Evolutionary conservation across 495 filamentous ascomycete species (phyloP).

Genomic region (Hypoxylon crocopeplum): DNA sequence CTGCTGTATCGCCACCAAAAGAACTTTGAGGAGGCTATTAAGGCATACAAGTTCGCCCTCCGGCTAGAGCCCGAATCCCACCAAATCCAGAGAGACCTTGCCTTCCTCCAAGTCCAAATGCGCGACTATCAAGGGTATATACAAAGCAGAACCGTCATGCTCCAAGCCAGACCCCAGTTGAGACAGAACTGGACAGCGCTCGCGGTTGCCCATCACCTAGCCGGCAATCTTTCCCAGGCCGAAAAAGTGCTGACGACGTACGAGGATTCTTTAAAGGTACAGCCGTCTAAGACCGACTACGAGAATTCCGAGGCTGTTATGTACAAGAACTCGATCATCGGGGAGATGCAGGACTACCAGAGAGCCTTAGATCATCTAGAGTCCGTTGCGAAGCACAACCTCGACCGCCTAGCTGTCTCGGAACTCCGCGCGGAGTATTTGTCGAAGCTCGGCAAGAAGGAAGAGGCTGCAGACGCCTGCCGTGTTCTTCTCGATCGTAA

Average conservation of each 20-base stretch:
- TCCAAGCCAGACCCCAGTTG: constrained; percentile 77
- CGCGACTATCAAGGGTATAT: constrained; percentile 94
- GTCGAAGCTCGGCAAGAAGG: constrained; percentile 73
- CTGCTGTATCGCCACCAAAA: constrained; percentile 89
- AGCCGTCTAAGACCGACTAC: constrained; percentile 74
- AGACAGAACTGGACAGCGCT: constrained; percentile 96
- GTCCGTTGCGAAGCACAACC: constrained; percentile 71
- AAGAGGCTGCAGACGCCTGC: constrained; percentile 85
- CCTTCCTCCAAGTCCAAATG: constrained; percentile 94
- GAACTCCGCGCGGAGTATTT: constrained; percentile 89
- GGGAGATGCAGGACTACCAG: constrained; percentile 79
- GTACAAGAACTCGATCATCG: constrained; percentile 96
- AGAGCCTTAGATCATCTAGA: constrained; percentile 88
- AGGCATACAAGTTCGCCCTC: constrained; percentile 95
- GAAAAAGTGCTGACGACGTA: constrained; percentile 91
- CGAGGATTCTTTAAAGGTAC: constrained; percentile 85
- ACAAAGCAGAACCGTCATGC: constrained; percentile 81
- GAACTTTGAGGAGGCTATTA: constrained; percentile 98
- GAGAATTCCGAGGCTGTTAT: constrained; percentile 96
- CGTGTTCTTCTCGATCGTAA: constrained; percentile 83
- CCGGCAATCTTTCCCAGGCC: constrained; percentile 81
- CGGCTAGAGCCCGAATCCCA: constrained; percentile 89
- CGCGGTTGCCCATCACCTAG: constrained; percentile 89
- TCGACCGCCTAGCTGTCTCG: constrained; percentile 88
- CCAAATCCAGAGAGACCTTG: constrained; percentile 94